Evolutionary conservation across 2,329 filamentous ascomycete species (phyloP).

Genomic region (Arthrobotrys iridis): DNA sequence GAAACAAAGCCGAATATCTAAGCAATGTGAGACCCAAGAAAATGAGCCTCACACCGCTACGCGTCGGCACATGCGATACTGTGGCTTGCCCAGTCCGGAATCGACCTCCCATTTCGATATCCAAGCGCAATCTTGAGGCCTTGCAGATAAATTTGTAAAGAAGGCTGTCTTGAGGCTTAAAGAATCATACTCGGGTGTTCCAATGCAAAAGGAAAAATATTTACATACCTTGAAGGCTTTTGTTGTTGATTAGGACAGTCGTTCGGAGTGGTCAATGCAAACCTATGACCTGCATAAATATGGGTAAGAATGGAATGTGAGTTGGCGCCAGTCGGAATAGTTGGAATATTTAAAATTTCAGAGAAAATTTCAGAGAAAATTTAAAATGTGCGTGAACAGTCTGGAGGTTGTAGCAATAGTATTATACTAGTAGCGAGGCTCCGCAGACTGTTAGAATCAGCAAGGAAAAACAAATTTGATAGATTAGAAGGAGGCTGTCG

Average conservation of each 20-base stretch:
- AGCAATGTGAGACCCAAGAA: background rate
- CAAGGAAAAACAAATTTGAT: constrained; percentile 14
- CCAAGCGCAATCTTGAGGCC: background rate
- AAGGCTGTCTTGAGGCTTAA: constrained; percentile 23
- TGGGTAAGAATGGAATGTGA: constrained; percentile 1
- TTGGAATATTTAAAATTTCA: background rate
- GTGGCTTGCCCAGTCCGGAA: constrained; percentile 16
- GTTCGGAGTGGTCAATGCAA: constrained; percentile 9
- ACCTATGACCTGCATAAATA: constrained; percentile 14
- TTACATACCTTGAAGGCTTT: constrained; percentile 23
- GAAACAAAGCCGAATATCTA: constrained; percentile 22
- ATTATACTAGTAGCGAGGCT: constrained; percentile 36
- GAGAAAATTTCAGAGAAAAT: background rate
- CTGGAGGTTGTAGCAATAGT: constrained; percentile 39
- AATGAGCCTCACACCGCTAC: constrained; percentile 24
- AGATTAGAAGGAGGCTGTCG: constrained; percentile 17
- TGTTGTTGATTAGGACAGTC: background rate
- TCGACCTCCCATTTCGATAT: constrained; percentile 16
- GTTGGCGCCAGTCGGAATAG: constrained; percentile 2
- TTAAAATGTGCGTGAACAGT: constrained; percentile 12
- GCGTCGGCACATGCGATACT: constrained; percentile 18
- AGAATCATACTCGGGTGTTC: constrained; percentile 10
- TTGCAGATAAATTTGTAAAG: background rate
- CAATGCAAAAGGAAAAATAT: constrained; percentile 21
- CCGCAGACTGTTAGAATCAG: constrained; percentile 1